Evolutionary conservation across 2,329 filamentous ascomycete genomes (phyloP).

Genomic region (Penicillium sp.): DNA sequence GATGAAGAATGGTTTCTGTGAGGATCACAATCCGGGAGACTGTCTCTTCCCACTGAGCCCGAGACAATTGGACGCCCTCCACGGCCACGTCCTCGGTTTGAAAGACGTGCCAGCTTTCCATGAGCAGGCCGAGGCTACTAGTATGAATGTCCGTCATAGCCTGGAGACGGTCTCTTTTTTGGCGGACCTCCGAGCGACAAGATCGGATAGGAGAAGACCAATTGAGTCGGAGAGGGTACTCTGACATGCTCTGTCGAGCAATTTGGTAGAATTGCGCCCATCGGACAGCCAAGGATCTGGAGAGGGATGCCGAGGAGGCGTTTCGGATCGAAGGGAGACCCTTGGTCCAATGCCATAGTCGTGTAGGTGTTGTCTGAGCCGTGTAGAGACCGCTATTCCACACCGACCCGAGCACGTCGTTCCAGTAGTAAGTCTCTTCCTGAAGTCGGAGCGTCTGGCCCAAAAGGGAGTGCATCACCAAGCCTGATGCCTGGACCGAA

Average conservation of each 20-base stretch:
- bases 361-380: constrained; percentile 79
- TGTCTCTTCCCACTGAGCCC: constrained; percentile 71
- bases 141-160: constrained; percentile 80
- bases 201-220: constrained; percentile 80
- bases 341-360: constrained; percentile 73
- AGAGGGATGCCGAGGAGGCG: constrained; percentile 18
- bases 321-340: constrained; percentile 62
- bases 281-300: constrained; percentile 45
- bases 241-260: constrained; percentile 74
- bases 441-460: constrained; percentile 83
- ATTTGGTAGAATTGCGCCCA: constrained; percentile 77
- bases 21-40: constrained; percentile 81
- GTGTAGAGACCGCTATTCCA: constrained; percentile 81
- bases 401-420: constrained; percentile 80
- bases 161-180: constrained; percentile 74
- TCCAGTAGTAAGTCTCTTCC: constrained; percentile 95
- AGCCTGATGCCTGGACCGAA: constrained; percentile 85
- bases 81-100: constrained; percentile 64
- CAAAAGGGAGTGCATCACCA: constrained; percentile 76
- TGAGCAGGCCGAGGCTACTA: constrained; percentile 82
- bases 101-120: constrained; percentile 82
- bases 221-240: constrained; percentile 72
- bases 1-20: constrained; percentile 82
- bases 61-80: constrained; percentile 49
- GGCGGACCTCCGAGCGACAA: constrained; percentile 74